Evolutionary conservation across 2,329 filamentous ascomycete species (phyloP), one percentile per base, ranked within the genome.

Genomic region (Cladosporium colombiae): DNA sequence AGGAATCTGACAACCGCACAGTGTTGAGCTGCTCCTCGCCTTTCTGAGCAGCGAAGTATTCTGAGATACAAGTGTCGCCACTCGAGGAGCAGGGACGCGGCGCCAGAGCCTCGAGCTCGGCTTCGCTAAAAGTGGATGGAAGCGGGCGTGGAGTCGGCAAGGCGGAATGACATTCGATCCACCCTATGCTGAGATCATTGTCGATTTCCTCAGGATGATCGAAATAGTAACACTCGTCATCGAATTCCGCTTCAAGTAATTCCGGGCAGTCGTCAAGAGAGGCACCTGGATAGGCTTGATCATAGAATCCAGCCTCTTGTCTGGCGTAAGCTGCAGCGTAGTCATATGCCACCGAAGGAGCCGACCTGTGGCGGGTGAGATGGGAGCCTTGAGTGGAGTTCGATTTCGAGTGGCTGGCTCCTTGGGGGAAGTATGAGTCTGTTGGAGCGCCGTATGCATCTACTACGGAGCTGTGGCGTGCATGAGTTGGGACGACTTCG

Each of bases 1-100:
- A 86, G 25, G 79, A 76, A 44, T 81, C 78, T 0, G 81, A 84
- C 66, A 84, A 79, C 64, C 81, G 75, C 18, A 85, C 79, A 67
- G 82, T 80, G 40, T 81, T 70, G 64, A 79, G 76, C 18, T 79
- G 78, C 66, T 83, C 79, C 21, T 82, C 77, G 1, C 77, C 75
- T 65, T 79, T 80, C 14, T 79, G 76, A 3, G 75, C 68, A 5
- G 76, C 78, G 68, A 83, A 81, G 67, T 85, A 85, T 61, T 81
- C 79, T 1, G 83, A 86, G 3, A 83, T 78, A 44, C 80, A 82
- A 58, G 80, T 78, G 16, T 80, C 81, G 29, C 81, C 78, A 25
- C 72, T 70, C 7, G 79, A 68, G 52, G 71, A 73, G 21, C 77
- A 73, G 2, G 76, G 73, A 11, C 76, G 74, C 16, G 78, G 77